Evolutionary conservation across 768 basidiomycete species (phyloP), one percentile per base, ranked within the genome.

Genomic region (Coprinopsis cinerea): DNA sequence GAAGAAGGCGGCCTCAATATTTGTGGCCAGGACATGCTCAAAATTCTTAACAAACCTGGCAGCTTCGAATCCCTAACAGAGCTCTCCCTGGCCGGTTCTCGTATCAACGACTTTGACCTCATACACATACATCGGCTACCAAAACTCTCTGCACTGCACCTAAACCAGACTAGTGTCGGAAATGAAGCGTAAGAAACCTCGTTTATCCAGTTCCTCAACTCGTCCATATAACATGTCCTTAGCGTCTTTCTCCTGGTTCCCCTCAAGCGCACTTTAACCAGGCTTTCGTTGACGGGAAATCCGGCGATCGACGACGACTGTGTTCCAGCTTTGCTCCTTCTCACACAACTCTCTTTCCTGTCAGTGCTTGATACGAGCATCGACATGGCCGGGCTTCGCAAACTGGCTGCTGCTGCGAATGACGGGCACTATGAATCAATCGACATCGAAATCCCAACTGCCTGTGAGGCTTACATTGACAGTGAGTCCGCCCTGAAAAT

Each of bases 201-300:
- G 45, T 35, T 44, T 30, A 17, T 34, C 5, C 4, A 26, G 3
- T 35, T 15, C n/a, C n/a, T 25, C 15, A 10, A 36, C 11, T 25
- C n/a, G 42, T 49, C 26, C 22, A 27, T 15, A 11, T 9, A 34
- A 23, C 17, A 22, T 32, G 39, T 25, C 28, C 44, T 25, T 55
- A 85, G 84, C 9, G 62, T 84, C 22, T 85, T 75, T 54, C 72
- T 79, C 25, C 71, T 87, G 23, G 64, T 79, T 1, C 66, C 78
- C 17, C 72, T 85, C 47, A 80, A 77, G 58, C 69, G 66, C 44
- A 74, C 78, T 24, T 70, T 87, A 26, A 66, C 58, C 20, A 67
- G 71, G 34, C 77, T 87, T 11, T 74, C 74, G 44, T 56, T 85
- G 48, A 67, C 77, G 10, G 61, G 59, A 18, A 86, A 85, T 54